Conservation (phyloP, 768 basidiomycete species). For the Paxillus ammoniavirescens region DNA sequence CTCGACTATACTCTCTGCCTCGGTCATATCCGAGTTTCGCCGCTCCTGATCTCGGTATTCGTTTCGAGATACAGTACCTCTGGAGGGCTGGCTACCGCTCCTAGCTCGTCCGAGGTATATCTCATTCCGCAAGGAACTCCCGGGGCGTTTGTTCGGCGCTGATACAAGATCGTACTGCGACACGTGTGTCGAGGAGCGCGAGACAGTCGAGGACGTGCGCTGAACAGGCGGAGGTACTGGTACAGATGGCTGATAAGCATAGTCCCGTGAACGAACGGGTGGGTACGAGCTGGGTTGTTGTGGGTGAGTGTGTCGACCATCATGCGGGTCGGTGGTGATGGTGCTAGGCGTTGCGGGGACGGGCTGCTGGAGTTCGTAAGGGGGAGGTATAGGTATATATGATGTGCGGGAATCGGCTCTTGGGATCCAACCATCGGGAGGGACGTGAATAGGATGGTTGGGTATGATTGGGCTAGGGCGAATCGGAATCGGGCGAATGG, state of each 20-base stretch:
- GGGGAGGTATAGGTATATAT: constrained; percentile 21
- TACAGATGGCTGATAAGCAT: constrained; percentile 23
- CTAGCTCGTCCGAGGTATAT: constrained; percentile 15
- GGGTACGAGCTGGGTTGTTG: constrained; percentile 16
- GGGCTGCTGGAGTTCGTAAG: constrained; percentile 16
- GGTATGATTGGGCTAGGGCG: constrained; percentile 17
- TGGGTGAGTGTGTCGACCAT: constrained; percentile 2
- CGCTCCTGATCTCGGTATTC: constrained; percentile 16
- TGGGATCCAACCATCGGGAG: constrained; percentile 31
- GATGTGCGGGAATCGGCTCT: constrained; percentile 25
- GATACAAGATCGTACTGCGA: constrained; percentile 31
- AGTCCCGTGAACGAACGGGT: constrained; percentile 27
- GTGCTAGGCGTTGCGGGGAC: constrained; percentile 15
- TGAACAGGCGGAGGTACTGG: constrained; percentile 11
- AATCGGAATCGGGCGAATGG: constrained; percentile 28
- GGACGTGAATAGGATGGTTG: constrained; percentile 4
- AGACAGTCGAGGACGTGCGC: constrained; percentile 20
- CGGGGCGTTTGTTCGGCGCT: constrained; percentile 21
- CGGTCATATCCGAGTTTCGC: constrained; percentile 19
- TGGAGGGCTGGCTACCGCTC: constrained; percentile 25
- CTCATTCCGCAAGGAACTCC: constrained; percentile 27
- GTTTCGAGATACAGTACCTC: constrained; percentile 14
- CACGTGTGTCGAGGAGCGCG: constrained; percentile 29
- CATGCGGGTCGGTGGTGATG: constrained; percentile 13
- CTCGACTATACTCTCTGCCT: constrained; percentile 26